Evolutionary conservation across 441 rosid genomes (phyloP).

Genomic region (Aleurites moluccanus): DNA sequence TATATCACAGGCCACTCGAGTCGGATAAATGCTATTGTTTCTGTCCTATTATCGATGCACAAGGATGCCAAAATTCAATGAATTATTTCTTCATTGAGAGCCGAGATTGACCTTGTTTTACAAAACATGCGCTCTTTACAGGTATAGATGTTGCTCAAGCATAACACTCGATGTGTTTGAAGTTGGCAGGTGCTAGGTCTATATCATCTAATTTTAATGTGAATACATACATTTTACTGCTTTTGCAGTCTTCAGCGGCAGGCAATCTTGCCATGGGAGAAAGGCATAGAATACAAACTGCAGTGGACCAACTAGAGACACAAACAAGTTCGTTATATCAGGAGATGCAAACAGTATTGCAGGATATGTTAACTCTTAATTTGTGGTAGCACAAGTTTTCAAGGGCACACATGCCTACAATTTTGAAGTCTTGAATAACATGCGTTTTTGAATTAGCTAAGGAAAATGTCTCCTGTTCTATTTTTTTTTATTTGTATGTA

Average conservation of each 20-base stretch:
- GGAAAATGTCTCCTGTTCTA: too few relatives aligned
- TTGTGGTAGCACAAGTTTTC: too few relatives aligned
- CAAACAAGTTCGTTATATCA: constrained; percentile 25
- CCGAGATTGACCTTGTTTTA: constrained; percentile 47
- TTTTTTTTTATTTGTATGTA: too few relatives aligned
- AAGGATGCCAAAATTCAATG: constrained; percentile 50
- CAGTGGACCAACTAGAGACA: constrained; percentile 46
- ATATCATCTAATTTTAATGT: not conserved
- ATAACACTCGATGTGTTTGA: too few relatives aligned
- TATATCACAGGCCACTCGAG: constrained; percentile 33
- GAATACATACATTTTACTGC: constrained; percentile 6
- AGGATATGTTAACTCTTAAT: not conserved
- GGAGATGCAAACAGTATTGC: constrained; percentile 7
- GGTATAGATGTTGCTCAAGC: constrained; percentile 46
- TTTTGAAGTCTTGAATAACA: too few relatives aligned
- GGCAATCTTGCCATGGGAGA: constrained; percentile 53
- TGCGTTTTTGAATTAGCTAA: too few relatives aligned
- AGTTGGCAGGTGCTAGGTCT: too few relatives aligned
- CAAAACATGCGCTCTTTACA: constrained; percentile 43
- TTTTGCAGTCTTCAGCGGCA: constrained; percentile 48
- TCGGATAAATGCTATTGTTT: constrained; percentile 46
- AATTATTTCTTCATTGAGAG: constrained; percentile 39
- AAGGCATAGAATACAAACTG: constrained; percentile 49
- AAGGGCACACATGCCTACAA: too few relatives aligned
- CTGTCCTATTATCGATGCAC: constrained; percentile 50